Conservation (phyloP, 1,284 basidiomycete species). For the Microbotryomycetes sp. region DNA sequence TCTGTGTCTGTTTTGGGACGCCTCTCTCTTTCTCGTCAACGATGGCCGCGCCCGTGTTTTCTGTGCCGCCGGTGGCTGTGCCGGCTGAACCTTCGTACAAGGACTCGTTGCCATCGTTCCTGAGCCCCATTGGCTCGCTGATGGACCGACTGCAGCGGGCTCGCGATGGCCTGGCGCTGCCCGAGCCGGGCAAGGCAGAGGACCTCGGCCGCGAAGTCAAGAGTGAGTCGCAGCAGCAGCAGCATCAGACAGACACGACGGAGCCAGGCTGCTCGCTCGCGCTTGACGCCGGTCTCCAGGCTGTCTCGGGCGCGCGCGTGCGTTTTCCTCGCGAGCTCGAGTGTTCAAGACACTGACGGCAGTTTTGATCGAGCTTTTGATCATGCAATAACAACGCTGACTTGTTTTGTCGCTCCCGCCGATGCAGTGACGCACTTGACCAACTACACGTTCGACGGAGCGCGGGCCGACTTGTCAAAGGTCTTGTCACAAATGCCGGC, state of each 20-base stretch:
- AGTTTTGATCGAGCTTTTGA: no score
- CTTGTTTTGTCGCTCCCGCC: constrained; percentile 10
- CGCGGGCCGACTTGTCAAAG: constrained; percentile 90
- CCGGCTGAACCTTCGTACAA: constrained; percentile 15
- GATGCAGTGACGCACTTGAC: constrained; percentile 72
- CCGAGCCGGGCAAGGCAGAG: constrained; percentile 83
- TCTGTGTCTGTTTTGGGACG: no score
- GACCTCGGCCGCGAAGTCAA: constrained; percentile 70
- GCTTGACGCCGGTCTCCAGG: constrained; percentile 5
- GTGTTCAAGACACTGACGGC: constrained; percentile 3
- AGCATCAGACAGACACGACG: background rate
- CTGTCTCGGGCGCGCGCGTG: background rate
- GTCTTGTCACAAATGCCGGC: constrained; percentile 84
- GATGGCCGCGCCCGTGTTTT: background rate
- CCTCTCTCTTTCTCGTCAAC: background rate
- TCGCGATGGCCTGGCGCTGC: constrained; percentile 53
- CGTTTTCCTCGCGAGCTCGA: background rate
- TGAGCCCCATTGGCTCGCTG: constrained; percentile 12
- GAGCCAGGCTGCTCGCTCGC: background rate
- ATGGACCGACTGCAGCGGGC: constrained; percentile 19
- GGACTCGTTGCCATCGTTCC: constrained; percentile 16
- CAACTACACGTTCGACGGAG: constrained; percentile 97
- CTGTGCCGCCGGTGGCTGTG: background rate
- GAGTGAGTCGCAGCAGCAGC: constrained; percentile 22
- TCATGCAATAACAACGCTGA: no score